Evolutionary conservation across 768 basidiomycete species (phyloP), one percentile per base, ranked within the genome.

Genomic region (Galerina marginata): DNA sequence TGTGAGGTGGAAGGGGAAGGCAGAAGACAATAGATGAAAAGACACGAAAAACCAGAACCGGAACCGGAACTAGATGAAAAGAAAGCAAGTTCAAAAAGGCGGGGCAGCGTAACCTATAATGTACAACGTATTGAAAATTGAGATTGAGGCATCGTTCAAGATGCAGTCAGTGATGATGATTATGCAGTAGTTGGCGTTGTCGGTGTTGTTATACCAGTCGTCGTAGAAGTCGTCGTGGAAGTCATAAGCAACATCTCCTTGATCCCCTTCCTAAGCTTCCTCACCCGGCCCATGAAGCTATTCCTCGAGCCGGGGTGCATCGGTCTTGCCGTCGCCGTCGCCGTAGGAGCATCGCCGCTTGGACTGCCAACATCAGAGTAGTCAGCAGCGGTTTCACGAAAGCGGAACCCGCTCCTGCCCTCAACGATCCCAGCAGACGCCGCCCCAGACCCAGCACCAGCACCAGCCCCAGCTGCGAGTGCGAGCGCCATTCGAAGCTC

Each of bases 401-500:
- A 64, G 39, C 47, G 60, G 37, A 59, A 63, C 39, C 43, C 61
- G 16, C n/a, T n/a, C n/a, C n/a, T n/a, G n/a, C 52, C 57, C 53
- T 29, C 46, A 36, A 54, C 58, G 3, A 71, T 25, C 10, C 20
- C 20, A 47, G 25, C 23, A 7, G 7, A 9, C 3, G 4, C 14
- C 10, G 6, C 33, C 3, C 15, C 49, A 36, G 9, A 14, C 36
- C 20, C 38, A 16, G 16, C 23, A 0, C 16, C 51, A 33, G 44
- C 33, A n/a, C n/a, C n/a, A n/a, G n/a, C n/a, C n/a, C n/a, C 54
- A 37, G 44, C 42, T 1, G 40, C 47, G 5, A 40, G 37, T 25
- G 84, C 84, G 38, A 86, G 69, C 1, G 81, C 79, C 83, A 86
- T 86, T 63, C 80, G 75, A 71, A 86, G 62, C 67, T 87, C 86